Conservation (phyloP, 805 yeast species). For the Suhomyces pyralidae region DNA sequence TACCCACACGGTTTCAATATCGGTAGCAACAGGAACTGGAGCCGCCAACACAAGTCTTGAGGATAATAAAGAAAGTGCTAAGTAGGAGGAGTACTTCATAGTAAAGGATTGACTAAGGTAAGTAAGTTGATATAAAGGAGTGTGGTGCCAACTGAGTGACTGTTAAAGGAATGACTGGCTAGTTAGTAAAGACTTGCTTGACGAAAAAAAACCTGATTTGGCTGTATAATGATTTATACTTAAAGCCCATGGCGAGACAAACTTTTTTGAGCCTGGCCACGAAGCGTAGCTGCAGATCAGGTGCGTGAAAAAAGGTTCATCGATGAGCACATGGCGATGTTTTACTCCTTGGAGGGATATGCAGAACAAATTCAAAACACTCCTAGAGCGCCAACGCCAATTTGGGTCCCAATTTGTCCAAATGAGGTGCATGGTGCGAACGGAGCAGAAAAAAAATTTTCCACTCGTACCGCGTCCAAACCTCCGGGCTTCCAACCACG, state of each 20-base stretch:
- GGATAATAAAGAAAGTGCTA: slow-evolving; percentile 15
- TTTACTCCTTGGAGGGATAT: not conserved
- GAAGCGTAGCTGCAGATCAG: not conserved
- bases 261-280: not conserved
- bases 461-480: not conserved
- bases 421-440: not conserved
- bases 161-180: slow-evolving; percentile 1
- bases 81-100: slow-evolving; percentile 15
- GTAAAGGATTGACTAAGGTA: slow-evolving; percentile 6
- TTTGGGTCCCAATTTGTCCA: not conserved
- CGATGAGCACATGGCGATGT: not conserved
- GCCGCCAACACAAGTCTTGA: slow-evolving; percentile 14
- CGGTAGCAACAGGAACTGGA: slow-evolving; percentile 23
- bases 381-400: not conserved
- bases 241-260: not conserved
- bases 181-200: not conserved
- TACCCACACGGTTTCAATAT: slow-evolving; percentile 20
- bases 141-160: not conserved
- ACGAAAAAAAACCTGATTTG: not conserved
- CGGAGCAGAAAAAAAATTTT: not conserved
- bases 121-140: slow-evolving; percentile 3
- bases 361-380: not conserved
- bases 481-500: not conserved
- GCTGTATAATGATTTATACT: not conserved
- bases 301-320: not conserved